Percentiles rank a stretch among this genome's conserved stretches.
phyloP scores from a whole-genome alignment of 805 yeast species.

The Ogataea ganodermae region DNA sequence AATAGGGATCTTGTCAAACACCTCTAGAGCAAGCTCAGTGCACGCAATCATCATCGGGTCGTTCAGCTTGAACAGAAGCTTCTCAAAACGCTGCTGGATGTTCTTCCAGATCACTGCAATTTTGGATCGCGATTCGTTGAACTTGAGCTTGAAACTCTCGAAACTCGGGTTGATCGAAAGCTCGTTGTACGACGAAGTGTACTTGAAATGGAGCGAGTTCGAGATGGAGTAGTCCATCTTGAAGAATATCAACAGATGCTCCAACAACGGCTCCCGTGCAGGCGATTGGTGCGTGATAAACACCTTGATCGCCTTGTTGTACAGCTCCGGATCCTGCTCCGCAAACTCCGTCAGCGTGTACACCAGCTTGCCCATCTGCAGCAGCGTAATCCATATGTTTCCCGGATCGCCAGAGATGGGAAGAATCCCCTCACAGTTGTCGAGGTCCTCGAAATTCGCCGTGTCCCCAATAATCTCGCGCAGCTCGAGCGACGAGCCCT shows the following conservation, averaged over 20 bases:
- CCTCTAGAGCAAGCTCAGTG: conserved; percentile 56
- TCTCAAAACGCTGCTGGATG: conserved; percentile 53
- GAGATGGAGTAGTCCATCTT: conserved; percentile 73
- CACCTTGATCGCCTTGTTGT: conserved; percentile 51
- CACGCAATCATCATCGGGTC: conserved; percentile 47
- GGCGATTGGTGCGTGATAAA: conserved; percentile 73
- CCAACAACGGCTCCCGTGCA: conserved; percentile 65
- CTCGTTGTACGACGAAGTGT: conserved; percentile 70
- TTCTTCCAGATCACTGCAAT: conserved; percentile 65
- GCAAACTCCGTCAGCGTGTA: conserved; percentile 45
- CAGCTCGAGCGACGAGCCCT: conserved; percentile 49
- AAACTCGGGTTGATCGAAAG: conserved; percentile 62
- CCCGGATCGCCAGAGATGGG: conserved; percentile 67
- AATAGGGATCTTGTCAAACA: conserved; percentile 64
- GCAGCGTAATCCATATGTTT: conserved; percentile 69
- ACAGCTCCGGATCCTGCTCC: conserved; percentile 33
- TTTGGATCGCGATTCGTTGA: conserved; percentile 60
- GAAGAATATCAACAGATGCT: conserved; percentile 64
- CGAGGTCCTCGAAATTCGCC: conserved; percentile 22
- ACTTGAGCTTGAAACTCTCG: conserved; percentile 63
- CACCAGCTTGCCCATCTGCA: conserved; percentile 69
- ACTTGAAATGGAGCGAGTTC: conserved; percentile 71
- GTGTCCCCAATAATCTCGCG: conserved; percentile 33
- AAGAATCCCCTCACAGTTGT: conserved; percentile 33
- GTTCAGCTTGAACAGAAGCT: conserved; percentile 39